Base-by-base conservation (phyloP, 192 early-diverging fungal genomes). In the Coemansia sp. region DNA sequence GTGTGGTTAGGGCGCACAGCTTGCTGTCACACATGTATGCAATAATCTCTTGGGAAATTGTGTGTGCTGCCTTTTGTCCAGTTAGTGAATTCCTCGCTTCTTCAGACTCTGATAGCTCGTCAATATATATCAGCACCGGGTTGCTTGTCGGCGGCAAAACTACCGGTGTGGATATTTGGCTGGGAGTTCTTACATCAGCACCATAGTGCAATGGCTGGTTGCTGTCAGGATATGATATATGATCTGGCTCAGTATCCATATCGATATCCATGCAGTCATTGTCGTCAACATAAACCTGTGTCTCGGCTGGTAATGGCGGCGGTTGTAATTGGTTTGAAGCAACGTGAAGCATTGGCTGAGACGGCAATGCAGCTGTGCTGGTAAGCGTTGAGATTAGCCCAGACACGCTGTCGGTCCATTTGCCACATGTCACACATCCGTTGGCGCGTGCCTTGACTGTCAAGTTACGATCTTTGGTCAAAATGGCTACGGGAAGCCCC, bases 381-480 rank as follows among this genome's bases (percentile, higher is more conserved):
- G 37, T 51, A 12, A 79, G 66, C 6, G 53, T 61, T 2, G 43
- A 21, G 5, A 79, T 49, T 5, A 79, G 57, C n/a, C 61, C 67
- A 2, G 45, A 14, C 0, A 52, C 67, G 12, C 50, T 49, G 15
- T 37, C 29, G 1, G 55, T 12, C 73, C 73, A 75, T 5, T 58
- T 63, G 15, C 73, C 63, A 41, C 73, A 75, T 2, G 73, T 69
- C 11, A 67, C 67, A 41, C 76, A 79, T 2, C 70, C 71, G 32
- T 79, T 73, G 8, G 63, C 59, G 3, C 67, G 60, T 15, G 65
- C 76, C 61, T 79, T 79, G 56, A 79, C 60, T 8, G 64, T 55
- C 52, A 79, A 35, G 27, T 69, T 73, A 22, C 76, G 66, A 38
- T 79, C 76, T 21, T 57, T 56, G 4, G 76, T 70, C 56, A 79